A percentile compares a stretch with the other conserved stretches of the same genome.
These are phyloP conservation scores for Alternaria postmessia DNA, from an alignment of 2,329 filamentous ascomycete genomes.

Conservation along the genomic window DNA sequence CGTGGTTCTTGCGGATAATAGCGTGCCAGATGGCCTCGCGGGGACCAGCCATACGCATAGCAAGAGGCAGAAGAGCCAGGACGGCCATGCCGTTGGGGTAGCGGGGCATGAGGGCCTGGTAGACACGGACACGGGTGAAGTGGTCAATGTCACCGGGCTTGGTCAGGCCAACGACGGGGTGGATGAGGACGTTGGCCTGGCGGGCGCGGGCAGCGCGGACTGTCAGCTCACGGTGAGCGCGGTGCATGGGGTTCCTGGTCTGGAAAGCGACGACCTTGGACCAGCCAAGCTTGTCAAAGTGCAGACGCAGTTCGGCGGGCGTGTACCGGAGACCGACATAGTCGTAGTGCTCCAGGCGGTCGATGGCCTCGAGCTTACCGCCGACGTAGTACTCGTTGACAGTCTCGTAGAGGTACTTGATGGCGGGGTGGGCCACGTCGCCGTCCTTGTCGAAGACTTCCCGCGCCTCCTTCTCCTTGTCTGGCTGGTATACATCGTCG, in stretches of 20 bases:
- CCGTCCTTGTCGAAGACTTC: constrained; percentile 95
- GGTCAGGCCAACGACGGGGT: constrained; percentile 96
- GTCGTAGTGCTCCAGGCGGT: constrained; percentile 97
- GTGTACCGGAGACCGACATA: constrained; percentile 96
- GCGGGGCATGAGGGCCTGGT: constrained; percentile 93
- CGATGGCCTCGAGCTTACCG: constrained; percentile 94
- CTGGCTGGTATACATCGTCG: constrained; percentile 92
- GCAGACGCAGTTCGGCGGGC: constrained; percentile 89
- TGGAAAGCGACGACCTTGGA: constrained; percentile 98
- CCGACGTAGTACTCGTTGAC: constrained; percentile 91
- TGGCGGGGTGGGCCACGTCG: constrained; percentile 87
- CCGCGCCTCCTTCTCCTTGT: constrained; percentile 95
- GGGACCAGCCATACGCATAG: constrained; percentile 99
- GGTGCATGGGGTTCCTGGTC: constrained; percentile 97
- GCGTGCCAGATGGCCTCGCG: constrained; percentile 99
- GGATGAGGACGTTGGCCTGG: constrained; percentile 98
- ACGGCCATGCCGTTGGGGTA: constrained; percentile 99
- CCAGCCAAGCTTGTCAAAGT: constrained; percentile 99
- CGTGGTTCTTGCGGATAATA: constrained; percentile 99
- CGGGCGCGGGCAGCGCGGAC: constrained; percentile 94
- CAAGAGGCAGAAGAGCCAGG: constrained; percentile 89
- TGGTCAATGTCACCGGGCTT: constrained; percentile 99
- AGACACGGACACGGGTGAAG: constrained; percentile 98
- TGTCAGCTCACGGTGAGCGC: constrained; percentile 96
- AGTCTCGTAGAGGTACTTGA: constrained; percentile 85